Conservation (phyloP, 345 rosid species). For the Eucalyptus marginata region DNA sequence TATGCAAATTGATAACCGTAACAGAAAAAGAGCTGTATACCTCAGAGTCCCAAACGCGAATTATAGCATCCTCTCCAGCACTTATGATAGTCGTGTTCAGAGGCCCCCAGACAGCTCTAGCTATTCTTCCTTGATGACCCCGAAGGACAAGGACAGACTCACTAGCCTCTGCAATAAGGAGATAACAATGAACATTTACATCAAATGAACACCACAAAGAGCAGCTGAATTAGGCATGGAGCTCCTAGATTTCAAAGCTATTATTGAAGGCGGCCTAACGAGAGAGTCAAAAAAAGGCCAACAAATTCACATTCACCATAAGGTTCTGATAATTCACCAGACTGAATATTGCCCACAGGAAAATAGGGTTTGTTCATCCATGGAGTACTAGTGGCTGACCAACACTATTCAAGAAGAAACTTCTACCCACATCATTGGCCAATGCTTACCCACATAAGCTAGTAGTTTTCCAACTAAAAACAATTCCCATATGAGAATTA, state of each 20-base stretch:
- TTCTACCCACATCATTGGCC: background rate
- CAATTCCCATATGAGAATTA: background rate
- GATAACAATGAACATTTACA: background rate
- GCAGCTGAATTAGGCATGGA: background rate
- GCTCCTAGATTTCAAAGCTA: background rate
- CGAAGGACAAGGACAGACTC: slow-evolving; percentile 57
- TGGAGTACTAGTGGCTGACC: background rate
- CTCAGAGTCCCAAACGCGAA: slow-evolving; percentile 97
- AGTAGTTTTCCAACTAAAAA: background rate
- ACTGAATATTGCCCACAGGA: background rate
- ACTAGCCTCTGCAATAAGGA: slow-evolving; percentile 31
- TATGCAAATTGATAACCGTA: background rate
- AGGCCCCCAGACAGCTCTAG: slow-evolving; percentile 96
- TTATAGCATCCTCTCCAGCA: slow-evolving; percentile 73
- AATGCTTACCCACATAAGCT: background rate
- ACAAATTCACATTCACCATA: background rate
- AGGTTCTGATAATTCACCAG: background rate
- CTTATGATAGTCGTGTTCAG: slow-evolving; percentile 71
- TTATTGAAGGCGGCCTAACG: background rate
- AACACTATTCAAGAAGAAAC: background rate
- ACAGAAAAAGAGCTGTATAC: slow-evolving; percentile 6
- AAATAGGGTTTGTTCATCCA: background rate
- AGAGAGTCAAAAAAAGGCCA: background rate
- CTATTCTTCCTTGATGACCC: slow-evolving; percentile 77
- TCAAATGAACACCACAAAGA: background rate